phyloP scores from a whole-genome alignment of 106 monocot species.

The Triglochin maritima region DNA sequence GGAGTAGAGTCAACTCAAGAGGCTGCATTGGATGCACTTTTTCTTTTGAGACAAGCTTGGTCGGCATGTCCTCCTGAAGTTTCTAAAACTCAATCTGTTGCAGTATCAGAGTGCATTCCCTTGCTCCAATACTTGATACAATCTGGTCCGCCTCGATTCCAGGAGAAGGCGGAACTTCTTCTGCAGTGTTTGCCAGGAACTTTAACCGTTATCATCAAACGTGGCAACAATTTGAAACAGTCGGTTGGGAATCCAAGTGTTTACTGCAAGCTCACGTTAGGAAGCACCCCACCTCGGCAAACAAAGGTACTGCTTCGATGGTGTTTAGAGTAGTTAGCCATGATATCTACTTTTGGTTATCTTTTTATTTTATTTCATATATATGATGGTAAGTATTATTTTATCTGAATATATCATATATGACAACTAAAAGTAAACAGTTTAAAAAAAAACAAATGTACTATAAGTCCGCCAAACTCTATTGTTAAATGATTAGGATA shows the following conservation, averaged over 20 bases:
- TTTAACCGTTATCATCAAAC: conserved; percentile 62
- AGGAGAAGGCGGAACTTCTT: conserved; percentile 65
- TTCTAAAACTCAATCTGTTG: conserved; percentile 61
- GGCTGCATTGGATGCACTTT: conserved; percentile 57
- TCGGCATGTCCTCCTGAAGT: conserved; percentile 49
- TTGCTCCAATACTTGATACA: conserved; percentile 61
- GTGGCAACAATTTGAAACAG: conserved; percentile 83
- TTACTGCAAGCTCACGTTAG: conserved; percentile 67
- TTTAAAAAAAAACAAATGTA: no score
- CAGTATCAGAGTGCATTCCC: conserved; percentile 76
- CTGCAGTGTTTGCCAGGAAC: conserved; percentile 70
- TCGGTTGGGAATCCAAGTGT: conserved; percentile 77
- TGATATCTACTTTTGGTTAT: no score
- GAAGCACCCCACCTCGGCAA: conserved; percentile 58
- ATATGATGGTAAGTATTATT: no score
- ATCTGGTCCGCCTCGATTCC: conserved; percentile 71
- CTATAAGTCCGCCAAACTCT: no score
- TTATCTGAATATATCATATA: no score
- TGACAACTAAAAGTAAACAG: no score
- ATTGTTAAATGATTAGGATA: no score
- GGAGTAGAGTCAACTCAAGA: conserved; percentile 68
- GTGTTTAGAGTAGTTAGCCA: no score
- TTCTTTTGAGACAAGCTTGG: conserved; percentile 67
- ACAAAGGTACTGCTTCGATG: conserved; percentile 38
- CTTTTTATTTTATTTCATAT: background rate